These are phyloP conservation scores for Aspergillus eucalypticola DNA, from an alignment of 2,329 filamentous ascomycete genomes.

Conservation along the genomic window DNA sequence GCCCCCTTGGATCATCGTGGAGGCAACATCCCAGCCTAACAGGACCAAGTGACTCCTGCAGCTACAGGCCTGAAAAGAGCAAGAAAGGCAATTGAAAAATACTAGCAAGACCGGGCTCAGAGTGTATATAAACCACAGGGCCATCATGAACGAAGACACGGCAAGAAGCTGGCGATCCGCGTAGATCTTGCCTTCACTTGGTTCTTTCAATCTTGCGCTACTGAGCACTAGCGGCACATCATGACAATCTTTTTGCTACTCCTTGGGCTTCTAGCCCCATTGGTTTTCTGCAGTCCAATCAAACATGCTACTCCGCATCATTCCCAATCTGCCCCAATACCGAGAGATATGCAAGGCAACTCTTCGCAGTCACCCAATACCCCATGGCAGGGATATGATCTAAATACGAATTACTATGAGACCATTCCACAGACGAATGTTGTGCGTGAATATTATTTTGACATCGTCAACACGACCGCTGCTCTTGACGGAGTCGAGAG, in stretches of 20 bases:
- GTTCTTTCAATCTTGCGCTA: background rate
- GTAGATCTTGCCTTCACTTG: background rate
- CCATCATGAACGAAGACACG: background rate
- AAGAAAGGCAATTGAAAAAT: background rate
- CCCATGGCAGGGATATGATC: slow-evolving; percentile 20
- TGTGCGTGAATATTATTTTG: slow-evolving; percentile 21
- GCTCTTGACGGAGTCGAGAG: slow-evolving; percentile 34
- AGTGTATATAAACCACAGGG: background rate
- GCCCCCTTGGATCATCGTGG: background rate
- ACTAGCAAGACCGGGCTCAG: background rate
- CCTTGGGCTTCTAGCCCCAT: background rate
- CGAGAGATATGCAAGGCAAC: background rate
- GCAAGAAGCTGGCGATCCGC: background rate
- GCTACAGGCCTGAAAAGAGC: background rate
- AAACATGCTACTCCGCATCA: background rate
- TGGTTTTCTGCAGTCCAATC: background rate
- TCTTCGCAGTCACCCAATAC: background rate
- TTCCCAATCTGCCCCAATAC: background rate
- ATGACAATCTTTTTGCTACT: slow-evolving; percentile 1
- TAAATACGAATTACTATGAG: slow-evolving; percentile 38
- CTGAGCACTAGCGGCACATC: background rate
- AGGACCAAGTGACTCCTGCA: background rate
- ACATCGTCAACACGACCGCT: slow-evolving; percentile 17
- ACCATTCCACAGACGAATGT: slow-evolving; percentile 19
- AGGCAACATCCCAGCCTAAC: background rate